A percentile compares a stretch with the other conserved stretches of the same genome.
Evolutionary conservation across 352 stramenopile species (phyloP).

Genomic region (Phytophthora aleatoria): DNA sequence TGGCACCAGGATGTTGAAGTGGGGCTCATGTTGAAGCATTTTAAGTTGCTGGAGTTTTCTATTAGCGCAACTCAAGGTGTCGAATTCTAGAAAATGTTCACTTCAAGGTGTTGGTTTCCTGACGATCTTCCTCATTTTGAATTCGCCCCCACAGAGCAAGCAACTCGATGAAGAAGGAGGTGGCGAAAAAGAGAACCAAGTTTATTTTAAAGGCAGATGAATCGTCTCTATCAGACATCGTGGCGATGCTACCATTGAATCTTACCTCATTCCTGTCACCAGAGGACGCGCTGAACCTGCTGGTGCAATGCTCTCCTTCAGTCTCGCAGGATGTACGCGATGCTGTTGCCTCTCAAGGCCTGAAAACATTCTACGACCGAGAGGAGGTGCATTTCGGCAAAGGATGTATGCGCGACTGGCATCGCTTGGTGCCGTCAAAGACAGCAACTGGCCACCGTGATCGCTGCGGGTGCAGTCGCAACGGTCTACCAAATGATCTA

Average conservation of each 20-base stretch:
- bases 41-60: not conserved
- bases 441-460: constrained; percentile 3
- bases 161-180: constrained; percentile 7
- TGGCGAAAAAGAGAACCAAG: constrained; percentile 2
- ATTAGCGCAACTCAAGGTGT: constrained; percentile 4
- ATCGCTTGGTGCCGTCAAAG: constrained; percentile 20
- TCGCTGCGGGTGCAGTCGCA: constrained; percentile 9
- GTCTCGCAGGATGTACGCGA: constrained; percentile 30
- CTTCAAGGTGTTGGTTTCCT: constrained; percentile 4
- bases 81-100: constrained; percentile 24
- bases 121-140: constrained; percentile 17
- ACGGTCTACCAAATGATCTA: constrained; percentile 6
- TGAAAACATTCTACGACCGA: constrained; percentile 26
- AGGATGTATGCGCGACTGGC: constrained; percentile 27
- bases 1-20: not conserved
- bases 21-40: not conserved
- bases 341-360: constrained; percentile 28
- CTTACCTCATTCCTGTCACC: constrained; percentile 27
- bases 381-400: constrained; percentile 27
- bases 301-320: constrained; percentile 16
- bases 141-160: not conserved
- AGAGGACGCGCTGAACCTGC: constrained; percentile 28
- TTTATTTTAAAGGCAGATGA: not conserved
- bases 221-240: constrained; percentile 19
- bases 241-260: constrained; percentile 19